A percentile compares a stretch with the other conserved stretches of the same genome.
phyloP scores from a whole-genome alignment of 139 green algal species.

The Choricystis sp. region DNA sequence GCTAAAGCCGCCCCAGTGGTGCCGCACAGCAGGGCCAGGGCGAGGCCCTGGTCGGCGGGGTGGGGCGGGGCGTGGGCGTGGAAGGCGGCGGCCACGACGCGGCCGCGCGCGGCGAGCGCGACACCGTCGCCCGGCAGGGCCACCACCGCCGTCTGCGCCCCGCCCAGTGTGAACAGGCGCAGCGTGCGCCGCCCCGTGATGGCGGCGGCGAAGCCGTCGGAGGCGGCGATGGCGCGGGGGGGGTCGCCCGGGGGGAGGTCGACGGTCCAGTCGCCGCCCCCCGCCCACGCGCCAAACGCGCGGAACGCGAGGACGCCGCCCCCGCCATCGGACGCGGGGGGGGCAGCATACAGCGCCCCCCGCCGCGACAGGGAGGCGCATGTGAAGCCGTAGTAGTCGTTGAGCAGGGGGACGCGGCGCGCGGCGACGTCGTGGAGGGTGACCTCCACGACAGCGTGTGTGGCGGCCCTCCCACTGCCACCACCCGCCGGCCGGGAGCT shows the following conservation, averaged over 20 bases:
- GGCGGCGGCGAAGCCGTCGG: slow-evolving; percentile 36
- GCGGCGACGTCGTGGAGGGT: slow-evolving; percentile 65
- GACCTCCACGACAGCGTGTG: slow-evolving; percentile 31
- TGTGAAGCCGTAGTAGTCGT: slow-evolving; percentile 65
- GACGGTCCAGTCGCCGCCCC: slow-evolving; percentile 57
- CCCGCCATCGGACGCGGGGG: slow-evolving; percentile 7
- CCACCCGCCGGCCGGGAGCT: slow-evolving; percentile 21
- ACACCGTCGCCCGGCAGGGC: slow-evolving; percentile 32
- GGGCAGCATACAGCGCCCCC: slow-evolving; percentile 43
- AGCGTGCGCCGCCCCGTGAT: slow-evolving; percentile 44
- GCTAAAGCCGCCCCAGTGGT: background rate
- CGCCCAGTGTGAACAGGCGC: slow-evolving; percentile 47
- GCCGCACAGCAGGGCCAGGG: slow-evolving; percentile 11
- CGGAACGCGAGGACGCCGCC: slow-evolving; percentile 47
- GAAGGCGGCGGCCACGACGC: slow-evolving; percentile 24
- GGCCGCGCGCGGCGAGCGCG: slow-evolving; percentile 27
- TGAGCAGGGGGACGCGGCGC: slow-evolving; percentile 53
- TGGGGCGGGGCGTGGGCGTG: slow-evolving; percentile 17
- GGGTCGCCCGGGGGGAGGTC: slow-evolving; percentile 51
- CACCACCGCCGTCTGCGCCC: slow-evolving; percentile 28
- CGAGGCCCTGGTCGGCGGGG: slow-evolving; percentile 28
- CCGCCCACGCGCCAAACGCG: slow-evolving; percentile 59
- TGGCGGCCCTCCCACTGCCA: slow-evolving; percentile 34
- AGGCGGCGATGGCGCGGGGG: slow-evolving; percentile 36
- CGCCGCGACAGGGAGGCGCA: slow-evolving; percentile 40